These are phyloP conservation scores for Exsudoporus frostii DNA, from an alignment of 768 basidiomycete genomes.

Conservation along the genomic window DNA sequence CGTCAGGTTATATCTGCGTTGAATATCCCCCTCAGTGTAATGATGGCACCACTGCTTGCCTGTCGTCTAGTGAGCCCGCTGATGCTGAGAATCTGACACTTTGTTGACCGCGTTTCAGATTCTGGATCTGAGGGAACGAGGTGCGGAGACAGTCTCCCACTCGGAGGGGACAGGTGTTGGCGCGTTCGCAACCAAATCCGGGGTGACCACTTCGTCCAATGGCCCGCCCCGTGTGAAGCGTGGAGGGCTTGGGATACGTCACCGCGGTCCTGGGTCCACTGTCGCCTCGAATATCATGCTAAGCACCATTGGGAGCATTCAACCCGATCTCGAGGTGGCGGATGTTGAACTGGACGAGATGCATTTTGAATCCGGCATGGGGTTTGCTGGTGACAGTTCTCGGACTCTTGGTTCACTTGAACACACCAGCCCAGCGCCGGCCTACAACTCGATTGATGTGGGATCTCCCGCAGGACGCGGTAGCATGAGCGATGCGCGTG, in stretches of 20 bases:
- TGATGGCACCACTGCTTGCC: conserved; percentile 77
- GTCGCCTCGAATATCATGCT: conserved; percentile 61
- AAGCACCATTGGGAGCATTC: conserved; percentile 61
- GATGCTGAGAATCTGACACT: background rate
- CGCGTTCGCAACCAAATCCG: conserved; percentile 63
- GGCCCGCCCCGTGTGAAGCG: conserved; percentile 25
- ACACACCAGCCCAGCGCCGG: conserved; percentile 49
- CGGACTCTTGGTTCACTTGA: conserved; percentile 31
- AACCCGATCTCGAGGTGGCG: conserved; percentile 50
- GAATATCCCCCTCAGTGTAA: conserved; percentile 80
- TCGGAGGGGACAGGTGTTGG: conserved; percentile 70
- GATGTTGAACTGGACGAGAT: conserved; percentile 56
- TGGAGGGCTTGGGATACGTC: conserved; percentile 43
- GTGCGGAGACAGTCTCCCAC: conserved; percentile 73
- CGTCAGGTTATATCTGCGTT: conserved; percentile 81
- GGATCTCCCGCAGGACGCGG: conserved; percentile 15
- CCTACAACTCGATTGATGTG: conserved; percentile 44
- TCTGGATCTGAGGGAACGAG: conserved; percentile 77
- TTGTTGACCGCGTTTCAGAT: conserved; percentile 45
- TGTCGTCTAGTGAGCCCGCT: conserved; percentile 61
- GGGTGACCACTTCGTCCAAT: conserved; percentile 29
- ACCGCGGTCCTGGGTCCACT: conserved; percentile 49
- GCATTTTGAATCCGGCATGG: conserved; percentile 48
- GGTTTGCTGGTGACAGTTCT: conserved; percentile 46
- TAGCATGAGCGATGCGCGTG: conserved; percentile 24